phyloP scores from a whole-genome alignment of 192 early-diverging fungal species.

The Rhizoclosmatium globosum region DNA sequence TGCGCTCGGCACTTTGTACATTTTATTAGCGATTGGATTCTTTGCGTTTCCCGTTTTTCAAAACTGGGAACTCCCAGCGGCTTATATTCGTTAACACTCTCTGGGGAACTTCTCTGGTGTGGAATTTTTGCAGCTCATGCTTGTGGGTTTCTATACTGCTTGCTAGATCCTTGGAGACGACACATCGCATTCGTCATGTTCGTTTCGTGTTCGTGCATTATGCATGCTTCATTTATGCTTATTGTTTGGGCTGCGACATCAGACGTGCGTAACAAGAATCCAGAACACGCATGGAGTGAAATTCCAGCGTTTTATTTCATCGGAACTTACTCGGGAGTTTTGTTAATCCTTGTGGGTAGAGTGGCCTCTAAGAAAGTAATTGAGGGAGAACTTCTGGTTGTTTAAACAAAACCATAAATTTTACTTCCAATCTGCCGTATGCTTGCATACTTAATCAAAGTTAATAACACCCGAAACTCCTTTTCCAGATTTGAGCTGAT shows the following conservation, averaged over 20 bases:
- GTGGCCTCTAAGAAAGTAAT: background rate
- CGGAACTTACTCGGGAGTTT: background rate
- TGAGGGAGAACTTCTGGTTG: background rate
- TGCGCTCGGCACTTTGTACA: background rate
- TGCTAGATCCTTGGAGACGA: too few species aligned
- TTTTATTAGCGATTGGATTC: background rate
- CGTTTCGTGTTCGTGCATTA: background rate
- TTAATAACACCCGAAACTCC: too few species aligned
- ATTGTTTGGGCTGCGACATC: background rate
- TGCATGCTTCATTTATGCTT: background rate
- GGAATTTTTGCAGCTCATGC: background rate
- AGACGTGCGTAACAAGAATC: background rate
- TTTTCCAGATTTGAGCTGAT: too few species aligned
- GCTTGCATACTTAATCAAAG: too few species aligned
- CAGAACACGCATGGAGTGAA: background rate
- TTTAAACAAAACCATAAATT: too few species aligned
- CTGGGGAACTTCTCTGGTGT: background rate
- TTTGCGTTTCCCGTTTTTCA: background rate
- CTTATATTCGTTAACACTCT: background rate
- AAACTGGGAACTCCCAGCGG: background rate
- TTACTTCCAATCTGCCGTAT: too few species aligned
- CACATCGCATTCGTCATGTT: background rate
- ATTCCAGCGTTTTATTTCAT: background rate
- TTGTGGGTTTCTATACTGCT: background rate
- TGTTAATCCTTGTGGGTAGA: background rate